These are phyloP conservation scores for Pythium grandisporangium DNA, from an alignment of 352 stramenopile genomes.

Conservation along the genomic window DNA sequence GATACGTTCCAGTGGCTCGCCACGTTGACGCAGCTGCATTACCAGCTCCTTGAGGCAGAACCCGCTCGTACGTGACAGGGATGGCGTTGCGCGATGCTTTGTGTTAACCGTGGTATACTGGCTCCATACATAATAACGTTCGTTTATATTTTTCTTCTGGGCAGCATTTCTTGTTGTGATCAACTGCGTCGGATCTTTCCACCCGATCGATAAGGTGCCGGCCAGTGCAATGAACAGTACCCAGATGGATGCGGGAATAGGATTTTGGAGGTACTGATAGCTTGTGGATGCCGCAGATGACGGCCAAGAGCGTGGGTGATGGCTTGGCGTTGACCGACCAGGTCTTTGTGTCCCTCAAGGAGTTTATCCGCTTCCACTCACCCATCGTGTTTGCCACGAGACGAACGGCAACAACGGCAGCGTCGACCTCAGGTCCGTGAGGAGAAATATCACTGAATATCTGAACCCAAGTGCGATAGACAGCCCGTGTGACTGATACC, in stretches of 20 bases:
- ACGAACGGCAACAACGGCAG: too few relatives aligned
- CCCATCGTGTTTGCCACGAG: conserved; percentile 56
- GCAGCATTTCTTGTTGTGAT: conserved; percentile 49
- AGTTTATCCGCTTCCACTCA: conserved; percentile 61
- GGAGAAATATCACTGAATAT: too few relatives aligned
- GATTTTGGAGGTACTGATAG: neutral
- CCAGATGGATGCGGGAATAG: neutral
- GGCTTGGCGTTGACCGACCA: conserved; percentile 47
- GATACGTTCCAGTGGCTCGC: conserved; percentile 72
- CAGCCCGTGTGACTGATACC: too few relatives aligned
- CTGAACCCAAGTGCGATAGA: too few relatives aligned
- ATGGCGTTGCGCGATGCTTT: too few relatives aligned
- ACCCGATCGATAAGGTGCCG: conserved; percentile 55
- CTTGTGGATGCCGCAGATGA: too few relatives aligned
- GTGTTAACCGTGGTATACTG: too few relatives aligned
- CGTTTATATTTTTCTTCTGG: neutral
- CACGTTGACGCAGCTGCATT: conserved; percentile 66
- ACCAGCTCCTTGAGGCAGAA: conserved; percentile 35
- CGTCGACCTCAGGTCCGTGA: too few relatives aligned
- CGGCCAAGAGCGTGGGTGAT: conserved; percentile 35
- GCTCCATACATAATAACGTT: too few relatives aligned
- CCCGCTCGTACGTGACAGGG: conserved; percentile 23
- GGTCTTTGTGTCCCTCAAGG: conserved; percentile 53
- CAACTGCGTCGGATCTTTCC: conserved; percentile 56
- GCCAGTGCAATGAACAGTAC: too few relatives aligned